These are phyloP conservation scores for Angophora floribunda DNA, from an alignment of 345 rosid species.

Conservation along the genomic window DNA sequence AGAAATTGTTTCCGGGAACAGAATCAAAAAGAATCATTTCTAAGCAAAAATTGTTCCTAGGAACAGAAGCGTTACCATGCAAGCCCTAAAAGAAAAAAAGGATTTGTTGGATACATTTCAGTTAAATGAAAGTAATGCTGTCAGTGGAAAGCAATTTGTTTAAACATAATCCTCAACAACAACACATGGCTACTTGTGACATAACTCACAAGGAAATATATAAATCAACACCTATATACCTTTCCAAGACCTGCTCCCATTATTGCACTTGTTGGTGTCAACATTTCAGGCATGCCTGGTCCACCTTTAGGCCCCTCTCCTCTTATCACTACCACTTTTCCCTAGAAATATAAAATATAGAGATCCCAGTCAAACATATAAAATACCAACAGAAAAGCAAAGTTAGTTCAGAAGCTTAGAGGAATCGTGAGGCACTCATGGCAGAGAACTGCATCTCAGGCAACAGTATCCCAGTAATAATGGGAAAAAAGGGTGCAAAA, in stretches of 20 bases:
- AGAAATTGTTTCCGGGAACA: too few species aligned
- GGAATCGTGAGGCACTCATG: not conserved
- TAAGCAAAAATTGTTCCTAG: too few species aligned
- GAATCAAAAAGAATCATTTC: too few species aligned
- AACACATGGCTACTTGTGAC: not conserved
- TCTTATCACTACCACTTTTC: slow-evolving; percentile 85
- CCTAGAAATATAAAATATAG: slow-evolving; percentile 36
- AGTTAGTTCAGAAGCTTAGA: not conserved
- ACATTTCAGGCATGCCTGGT: slow-evolving; percentile 99
- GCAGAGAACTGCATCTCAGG: not conserved
- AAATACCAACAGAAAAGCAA: not conserved
- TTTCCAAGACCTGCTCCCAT: slow-evolving; percentile 99
- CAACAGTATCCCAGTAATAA: not conserved
- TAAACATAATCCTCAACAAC: not conserved
- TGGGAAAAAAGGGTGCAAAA: not conserved
- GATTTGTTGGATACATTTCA: not conserved
- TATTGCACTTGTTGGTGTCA: slow-evolving; percentile 97
- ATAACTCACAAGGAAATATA: not conserved
- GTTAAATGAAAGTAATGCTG: not conserved
- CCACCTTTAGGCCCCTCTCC: slow-evolving; percentile 99
- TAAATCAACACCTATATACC: slow-evolving; percentile 23
- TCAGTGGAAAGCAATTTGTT: not conserved
- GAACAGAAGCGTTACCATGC: too few species aligned
- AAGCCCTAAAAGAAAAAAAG: not conserved
- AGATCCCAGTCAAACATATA: not conserved